Base-by-base conservation (phyloP, 495 filamentous ascomycete species). In the Massariosphaeria phaeospora region DNA sequence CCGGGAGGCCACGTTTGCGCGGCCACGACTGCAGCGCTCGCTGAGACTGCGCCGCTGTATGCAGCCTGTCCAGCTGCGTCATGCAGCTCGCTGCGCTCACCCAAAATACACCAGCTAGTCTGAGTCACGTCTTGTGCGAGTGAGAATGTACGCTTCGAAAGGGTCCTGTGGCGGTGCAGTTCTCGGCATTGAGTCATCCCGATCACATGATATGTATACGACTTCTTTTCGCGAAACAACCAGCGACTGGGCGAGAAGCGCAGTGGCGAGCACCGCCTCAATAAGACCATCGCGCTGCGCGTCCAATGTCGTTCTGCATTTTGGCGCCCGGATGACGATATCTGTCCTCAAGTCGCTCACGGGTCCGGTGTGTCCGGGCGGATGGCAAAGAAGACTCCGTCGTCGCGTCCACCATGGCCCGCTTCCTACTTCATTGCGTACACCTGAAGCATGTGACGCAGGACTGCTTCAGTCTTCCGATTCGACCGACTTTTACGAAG, bases 1-100 rank as follows among this genome's bases (percentile, higher is more conserved):
- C 59, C 59, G 59, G 59, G 39, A 52, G 35, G 48, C 59, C 59
- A 62, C 59, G 52, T 62, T 62, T 48, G 47, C 48, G 45, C 52
- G 31, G 48, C 48, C 25, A 52, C 48, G 44, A 48, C 25, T 39
- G 43, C 54, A 52, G 41, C 38, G 58, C 48, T 48, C 38, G 51
- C 52, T 56, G 57, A 38, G 53, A n/a, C n/a, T 52, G 26, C 12
- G 44, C 36, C 20, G 23, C 48, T 52, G 34, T 24, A 59, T 52
- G 55, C 55, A 45, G 34, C 17, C 43, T 24, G 23, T 45, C 55
- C 52, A 59, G 55, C 41, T 51, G 54, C 54, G 34, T 41, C 41
- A 49, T 49, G 55, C 55, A 52, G 17, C 27, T 36, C 24, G 29
- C 55, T 59, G 47, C 48, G 25, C 42, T 35, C 24, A n/a, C 44